Evolutionary conservation across 768 basidiomycete species (phyloP), one percentile per base, ranked within the genome.

Genomic region (Pholiota molesta): DNA sequence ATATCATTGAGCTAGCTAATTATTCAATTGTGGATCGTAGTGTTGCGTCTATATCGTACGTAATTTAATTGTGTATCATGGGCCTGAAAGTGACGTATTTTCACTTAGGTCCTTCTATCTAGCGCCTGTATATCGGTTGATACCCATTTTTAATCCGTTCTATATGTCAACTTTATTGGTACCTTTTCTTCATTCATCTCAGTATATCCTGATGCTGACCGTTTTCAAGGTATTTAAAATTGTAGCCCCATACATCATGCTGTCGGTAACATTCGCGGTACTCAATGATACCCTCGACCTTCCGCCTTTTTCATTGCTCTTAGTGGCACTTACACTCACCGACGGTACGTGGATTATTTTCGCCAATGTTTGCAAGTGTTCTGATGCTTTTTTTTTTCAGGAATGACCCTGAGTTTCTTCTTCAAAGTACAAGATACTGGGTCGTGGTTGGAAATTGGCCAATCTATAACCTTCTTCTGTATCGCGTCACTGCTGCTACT

Each of bases 401-500:
- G 87, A 28, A 93, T 93, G 90, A 92, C 91, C 0, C 79, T 93
- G 60, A 80, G 87, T 4, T 94, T 95, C 77, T 95, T 95, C 74
- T 88, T 88, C 78, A 86, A 85, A 40, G 93, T 95, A 28, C 87
- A 86, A 23, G 92, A 95, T 71, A 91, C 86, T 3, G 91, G 94
- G 0, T 92, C 90, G 3, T 95, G 94, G 94, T 77, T 95, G 60
- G 91, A 95, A 69, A 95, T 94, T 56, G 93, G 94, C 6, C 90
- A 92, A 69, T 88, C 91, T 0, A 94, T 95, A 71, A 92, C 84
- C 54, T 94, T 94, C 76, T 95, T 94, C 75, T 89, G 88, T 66
- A 92, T 95, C 62, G 86, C 91, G 1, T 93, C 91, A 1, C 74
- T 94, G 39, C 77, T 95, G 58, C 79, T 92, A 42, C 79, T 92